phyloP scores from a whole-genome alignment of 208 protist genomes.

The Acanthamoeba castellanii region DNA sequence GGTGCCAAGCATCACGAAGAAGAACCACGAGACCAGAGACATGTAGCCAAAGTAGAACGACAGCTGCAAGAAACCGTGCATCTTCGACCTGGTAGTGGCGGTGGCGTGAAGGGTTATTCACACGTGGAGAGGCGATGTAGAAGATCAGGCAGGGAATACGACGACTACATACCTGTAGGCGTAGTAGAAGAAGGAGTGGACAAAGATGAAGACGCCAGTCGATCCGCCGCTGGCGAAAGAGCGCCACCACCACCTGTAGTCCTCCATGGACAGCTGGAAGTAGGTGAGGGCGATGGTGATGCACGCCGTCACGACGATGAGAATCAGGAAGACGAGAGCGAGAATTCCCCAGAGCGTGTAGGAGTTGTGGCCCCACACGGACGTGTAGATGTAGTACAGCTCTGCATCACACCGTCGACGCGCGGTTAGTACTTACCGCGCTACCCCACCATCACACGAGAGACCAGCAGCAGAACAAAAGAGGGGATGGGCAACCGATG shows the following conservation, averaged over 20 bases:
- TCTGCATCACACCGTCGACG: constrained; percentile 81
- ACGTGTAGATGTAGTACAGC: constrained; percentile 93
- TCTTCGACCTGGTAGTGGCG: constrained; percentile 82
- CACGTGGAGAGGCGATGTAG: neutral
- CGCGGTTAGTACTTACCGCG: too few relatives aligned
- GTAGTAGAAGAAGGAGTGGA: constrained; percentile 82
- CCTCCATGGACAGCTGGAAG: constrained; percentile 92
- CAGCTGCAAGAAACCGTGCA: constrained; percentile 90
- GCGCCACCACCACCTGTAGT: constrained; percentile 93
- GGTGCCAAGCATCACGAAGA: constrained; percentile 91
- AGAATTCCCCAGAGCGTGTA: constrained; percentile 94
- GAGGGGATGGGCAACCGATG: constrained; percentile 6
- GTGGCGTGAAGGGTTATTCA: neutral
- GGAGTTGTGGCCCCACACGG: constrained; percentile 89
- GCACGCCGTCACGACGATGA: constrained; percentile 92
- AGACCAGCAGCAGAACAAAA: neutral
- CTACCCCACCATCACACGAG: too few relatives aligned
- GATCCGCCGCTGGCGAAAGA: constrained; percentile 89
- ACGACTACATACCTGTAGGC: constrained; percentile 84
- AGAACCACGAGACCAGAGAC: constrained; percentile 88
- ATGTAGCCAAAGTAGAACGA: constrained; percentile 93
- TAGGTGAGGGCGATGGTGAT: constrained; percentile 93
- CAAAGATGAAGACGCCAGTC: constrained; percentile 85
- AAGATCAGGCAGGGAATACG: neutral
- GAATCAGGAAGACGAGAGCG: constrained; percentile 91